Conservation (phyloP, 2,329 filamentous ascomycete genomes). For the Trichoderma afroharzianum region DNA sequence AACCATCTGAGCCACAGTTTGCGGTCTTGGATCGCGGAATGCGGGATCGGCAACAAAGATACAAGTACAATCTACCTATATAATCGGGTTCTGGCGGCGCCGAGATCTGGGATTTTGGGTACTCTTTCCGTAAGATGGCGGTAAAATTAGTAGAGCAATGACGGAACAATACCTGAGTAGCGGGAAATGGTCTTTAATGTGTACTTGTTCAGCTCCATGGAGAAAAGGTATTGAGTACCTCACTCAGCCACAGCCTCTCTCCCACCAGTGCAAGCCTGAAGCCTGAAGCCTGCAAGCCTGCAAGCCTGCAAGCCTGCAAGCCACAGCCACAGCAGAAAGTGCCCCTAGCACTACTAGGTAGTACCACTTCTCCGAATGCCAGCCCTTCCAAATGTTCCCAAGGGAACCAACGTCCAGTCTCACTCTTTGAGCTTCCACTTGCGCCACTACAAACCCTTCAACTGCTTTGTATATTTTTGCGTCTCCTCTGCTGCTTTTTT, state of each 20-base stretch:
- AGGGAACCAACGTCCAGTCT: slow-evolving; percentile 4
- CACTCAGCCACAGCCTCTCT: neutral
- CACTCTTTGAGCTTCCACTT: neutral
- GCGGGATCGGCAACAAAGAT: neutral
- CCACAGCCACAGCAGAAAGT: slow-evolving; percentile 5
- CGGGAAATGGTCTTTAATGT: neutral
- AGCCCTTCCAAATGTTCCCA: slow-evolving; percentile 1
- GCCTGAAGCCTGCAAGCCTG: too few species aligned
- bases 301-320: too few species aligned
- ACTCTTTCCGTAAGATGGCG: neutral
- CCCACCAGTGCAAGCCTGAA: neutral
- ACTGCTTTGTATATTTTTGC: neutral
- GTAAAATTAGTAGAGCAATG: rapidly evolving
- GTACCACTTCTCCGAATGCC: neutral
- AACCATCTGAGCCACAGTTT: neutral
- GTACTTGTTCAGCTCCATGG: neutral
- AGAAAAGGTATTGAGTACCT: neutral
- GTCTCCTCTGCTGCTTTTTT: neutral
- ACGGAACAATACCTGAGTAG: neutral
- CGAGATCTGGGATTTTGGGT: neutral
- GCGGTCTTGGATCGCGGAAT: neutral
- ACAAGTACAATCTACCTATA: neutral
- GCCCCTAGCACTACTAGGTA: neutral
- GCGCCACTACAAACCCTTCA: neutral
- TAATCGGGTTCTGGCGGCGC: neutral